Evolutionary conservation across 2,329 filamentous ascomycete genomes (phyloP), one percentile per base, ranked within the genome.

Genomic region (Bipolaris cookei): DNA sequence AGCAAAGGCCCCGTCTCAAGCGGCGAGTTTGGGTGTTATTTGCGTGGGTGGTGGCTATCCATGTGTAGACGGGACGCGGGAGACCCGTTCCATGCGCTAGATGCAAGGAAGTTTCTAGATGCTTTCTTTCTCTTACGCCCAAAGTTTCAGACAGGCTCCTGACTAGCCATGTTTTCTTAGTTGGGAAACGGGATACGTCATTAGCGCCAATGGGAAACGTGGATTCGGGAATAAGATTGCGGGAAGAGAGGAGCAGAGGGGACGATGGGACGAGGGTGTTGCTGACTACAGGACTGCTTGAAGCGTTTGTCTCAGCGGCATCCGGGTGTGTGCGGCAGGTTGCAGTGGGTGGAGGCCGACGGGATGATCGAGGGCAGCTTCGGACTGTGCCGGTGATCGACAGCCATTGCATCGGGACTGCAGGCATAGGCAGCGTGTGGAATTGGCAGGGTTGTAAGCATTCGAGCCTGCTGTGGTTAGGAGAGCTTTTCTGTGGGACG

Each of bases 71-170:
- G 73, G 73, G 70, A 64, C 43, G 66, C 58, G 68, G 70, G 68
- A 65, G 55, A 63, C 51, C 72, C 72, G 72, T 63, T 68, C 58
- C 20, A 72, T 69, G 69, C 67, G 54, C 65, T 68, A 61, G 62
- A 60, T 67, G 64, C 62, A 57, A 42, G 57, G 68, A 72, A 71
- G 46, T 42, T 70, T 71, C 67, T 72, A 70, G 67, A 65, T 62
- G 59, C 35, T 42, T 46, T 61, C 52, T 65, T 30, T 30, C 64
- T 65, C 61, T 68, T 37, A 74, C 71, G 41, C 66, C 59, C 47
- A 54, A 65, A 60, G 73, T 74, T 54, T 74, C 69, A 63, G 58
- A 57, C 37, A 41, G 44, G 52, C 57, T 56, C 54, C 62, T 60
- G 58, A 59, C 45, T 44, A 35, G 46, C 54, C 41, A 50, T 46